Evolutionary conservation across 169 alveolate species (phyloP).

Genomic region (Plasmodium malariae): DNA sequence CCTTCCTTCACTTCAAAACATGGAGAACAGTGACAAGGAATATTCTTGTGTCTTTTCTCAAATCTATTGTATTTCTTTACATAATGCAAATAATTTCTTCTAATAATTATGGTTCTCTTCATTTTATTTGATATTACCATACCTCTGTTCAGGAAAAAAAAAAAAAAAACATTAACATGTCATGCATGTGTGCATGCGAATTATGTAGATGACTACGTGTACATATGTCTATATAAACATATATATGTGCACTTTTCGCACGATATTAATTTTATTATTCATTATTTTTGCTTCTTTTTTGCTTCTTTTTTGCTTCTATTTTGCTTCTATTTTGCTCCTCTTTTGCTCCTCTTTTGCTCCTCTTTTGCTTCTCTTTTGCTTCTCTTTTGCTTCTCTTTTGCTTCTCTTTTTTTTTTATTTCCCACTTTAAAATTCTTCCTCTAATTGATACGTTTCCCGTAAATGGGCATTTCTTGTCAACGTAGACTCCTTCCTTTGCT

Average conservation of each 20-base stretch:
- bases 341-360: neutral
- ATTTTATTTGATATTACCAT: constrained; percentile 98
- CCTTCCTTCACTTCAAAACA: constrained; percentile 98
- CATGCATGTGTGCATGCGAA: too few species aligned
- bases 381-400: neutral
- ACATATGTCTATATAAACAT: neutral
- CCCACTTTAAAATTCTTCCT: constrained; percentile 96
- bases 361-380: constrained; percentile 86
- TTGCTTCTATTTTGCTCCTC: neutral
- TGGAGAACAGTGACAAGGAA: constrained; percentile 98
- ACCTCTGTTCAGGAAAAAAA: constrained; percentile 90
- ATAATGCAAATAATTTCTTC: constrained; percentile 99
- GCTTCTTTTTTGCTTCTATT: neutral
- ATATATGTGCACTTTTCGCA: neutral
- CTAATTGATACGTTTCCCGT: constrained; percentile 98
- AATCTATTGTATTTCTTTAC: constrained; percentile 98
- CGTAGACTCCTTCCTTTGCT: constrained; percentile 98
- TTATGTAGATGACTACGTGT: constrained; percentile 17
- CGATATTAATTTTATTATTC: neutral
- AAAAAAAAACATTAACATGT: too few species aligned
- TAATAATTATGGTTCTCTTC: constrained; percentile 98
- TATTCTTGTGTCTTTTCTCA: constrained; percentile 99
- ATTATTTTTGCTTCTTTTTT: constrained; percentile 5
- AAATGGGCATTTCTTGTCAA: constrained; percentile 99
- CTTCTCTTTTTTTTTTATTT: neutral